Evolutionary conservation across 2,329 filamentous ascomycete genomes (phyloP), one percentile per base, ranked within the genome.

Genomic region (Acrocalymma vagum): DNA sequence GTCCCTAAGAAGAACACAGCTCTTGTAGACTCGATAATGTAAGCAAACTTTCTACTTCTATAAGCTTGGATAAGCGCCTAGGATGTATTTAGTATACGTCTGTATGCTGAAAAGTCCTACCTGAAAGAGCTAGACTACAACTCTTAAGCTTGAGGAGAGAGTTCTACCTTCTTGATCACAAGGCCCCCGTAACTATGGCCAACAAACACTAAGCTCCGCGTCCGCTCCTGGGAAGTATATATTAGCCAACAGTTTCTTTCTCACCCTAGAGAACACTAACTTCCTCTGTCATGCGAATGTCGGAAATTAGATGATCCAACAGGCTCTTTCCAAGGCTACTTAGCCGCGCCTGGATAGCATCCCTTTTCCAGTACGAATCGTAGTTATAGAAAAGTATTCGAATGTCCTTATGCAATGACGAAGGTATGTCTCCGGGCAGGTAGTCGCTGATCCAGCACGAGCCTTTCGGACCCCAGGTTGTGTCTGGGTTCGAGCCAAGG

Each of bases 331-430:
- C 36, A 24, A 45, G 18, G 28, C 41, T 45, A 28, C 17, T 13
- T n/a, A 45, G 29, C 17, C 36, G 29, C 20, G 29, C 17, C 29
- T 45, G 29, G 4, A 45, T 17, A 32, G 41, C 41, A 45, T 45
- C 41, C 25, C 41, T 39, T 29, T 45, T 40, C 41, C 36, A 40
- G 35, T 45, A 45, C 18, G 36, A 45, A 23, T 45, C 30, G 26
- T 45, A 45, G 30, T 45, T 40, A 18, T 41, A 45, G 31, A 45
- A 45, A 37, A 45, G 41, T 30, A 45, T 41, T 30, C 27, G 30
- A 26, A 37, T 17, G 15, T 41, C 42, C 18, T 41, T 41, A 16
- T 23, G 37, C 15, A 41, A 30, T 22, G 36, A 4, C 20, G 14
- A 24, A 17, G 42, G 42, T 25, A 45, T 45, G 18, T 45, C 42